These are phyloP conservation scores for Zasmidium angulare DNA, from an alignment of 2,329 filamentous ascomycete species.

Conservation along the genomic window DNA sequence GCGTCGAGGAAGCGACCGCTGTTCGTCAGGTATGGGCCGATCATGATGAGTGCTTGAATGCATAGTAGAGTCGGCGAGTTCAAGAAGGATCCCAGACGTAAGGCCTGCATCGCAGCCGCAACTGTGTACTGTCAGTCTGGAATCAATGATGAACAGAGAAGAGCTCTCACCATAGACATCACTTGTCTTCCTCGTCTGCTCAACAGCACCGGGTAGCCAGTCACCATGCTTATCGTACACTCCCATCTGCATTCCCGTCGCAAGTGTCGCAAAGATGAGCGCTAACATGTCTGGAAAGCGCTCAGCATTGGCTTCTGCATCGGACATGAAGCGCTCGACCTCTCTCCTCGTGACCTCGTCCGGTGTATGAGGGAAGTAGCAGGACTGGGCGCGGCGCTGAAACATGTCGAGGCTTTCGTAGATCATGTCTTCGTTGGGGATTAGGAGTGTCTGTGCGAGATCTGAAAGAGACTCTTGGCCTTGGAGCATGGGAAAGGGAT, in stretches of 20 bases:
- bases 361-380: conserved; percentile 48
- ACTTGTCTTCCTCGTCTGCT: conserved; percentile 38
- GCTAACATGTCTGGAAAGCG: conserved; percentile 50
- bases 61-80: conserved; percentile 48
- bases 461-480: conserved; percentile 21
- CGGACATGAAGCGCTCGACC: conserved; percentile 46
- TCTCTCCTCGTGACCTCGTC: conserved; percentile 45
- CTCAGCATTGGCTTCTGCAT: conserved; percentile 43
- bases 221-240: conserved; percentile 44
- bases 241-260: conserved; percentile 48
- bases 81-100: conserved; percentile 50
- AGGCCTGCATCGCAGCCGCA: conserved; percentile 52
- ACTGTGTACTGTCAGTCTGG: conserved; percentile 33
- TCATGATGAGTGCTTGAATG: conserved; percentile 50
- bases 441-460: conserved; percentile 39
- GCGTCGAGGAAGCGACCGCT: conserved; percentile 52
- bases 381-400: conserved; percentile 43
- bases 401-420: conserved; percentile 43
- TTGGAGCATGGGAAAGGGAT: conserved; percentile 47
- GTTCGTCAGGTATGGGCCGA: conserved; percentile 51
- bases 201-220: conserved; percentile 41
- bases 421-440: conserved; percentile 40
- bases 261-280: conserved; percentile 49
- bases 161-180: conserved; percentile 47
- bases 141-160: neutral